Base-by-base conservation (phyloP, 129 eudicot genomes). In the Deinandra increscens region DNA sequence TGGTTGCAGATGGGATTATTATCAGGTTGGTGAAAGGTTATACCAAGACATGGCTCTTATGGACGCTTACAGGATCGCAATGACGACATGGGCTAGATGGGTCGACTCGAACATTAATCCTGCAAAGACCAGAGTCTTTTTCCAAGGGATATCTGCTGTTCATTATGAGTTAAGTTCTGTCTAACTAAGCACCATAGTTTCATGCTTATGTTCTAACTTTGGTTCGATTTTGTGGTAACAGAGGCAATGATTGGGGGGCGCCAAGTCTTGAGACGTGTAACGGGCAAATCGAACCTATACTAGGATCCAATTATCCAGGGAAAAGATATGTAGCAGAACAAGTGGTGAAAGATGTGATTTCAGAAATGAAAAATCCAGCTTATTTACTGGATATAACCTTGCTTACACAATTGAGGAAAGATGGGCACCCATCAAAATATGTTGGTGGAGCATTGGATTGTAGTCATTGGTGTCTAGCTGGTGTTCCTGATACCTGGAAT, bases 21-120 rank as follows among this genome's bases (percentile, higher is more conserved):
- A 85, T 31, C 82, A 74, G 36, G 81, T 76, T 5, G 97, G 92
- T 60, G 77, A 74, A 58, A 69, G n/a, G 34, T 46, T 77, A 69
- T 59, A 74, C 34, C 78, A 70, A 64, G 95, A 91, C 63, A 87
- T 87, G 92, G 72, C 87, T 67, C 78, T 92, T 17, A 61, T 91
- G 72, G 75, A 71, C 29, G 97, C 97, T 20, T 87, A 68, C 65
- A 76, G 69, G 72, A 85, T 66, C 44, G 95, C 84, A 12, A 38
- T 91, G 70, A 80, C 79, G 2, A 91, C 97, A 15, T 91, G 97
- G 97, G 87, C 73, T 38, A 68, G 62, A 39, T 91, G 97, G 97
- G 86, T 87, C 23, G 82, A 87, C 70, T 48, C 70, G 26, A 87
- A 85, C 60, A 74, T 83, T 22, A 72, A 84, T 56, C 84, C 83